Base-by-base conservation (phyloP, 2,329 filamentous ascomycete genomes). In the Penicillium sp. region DNA sequence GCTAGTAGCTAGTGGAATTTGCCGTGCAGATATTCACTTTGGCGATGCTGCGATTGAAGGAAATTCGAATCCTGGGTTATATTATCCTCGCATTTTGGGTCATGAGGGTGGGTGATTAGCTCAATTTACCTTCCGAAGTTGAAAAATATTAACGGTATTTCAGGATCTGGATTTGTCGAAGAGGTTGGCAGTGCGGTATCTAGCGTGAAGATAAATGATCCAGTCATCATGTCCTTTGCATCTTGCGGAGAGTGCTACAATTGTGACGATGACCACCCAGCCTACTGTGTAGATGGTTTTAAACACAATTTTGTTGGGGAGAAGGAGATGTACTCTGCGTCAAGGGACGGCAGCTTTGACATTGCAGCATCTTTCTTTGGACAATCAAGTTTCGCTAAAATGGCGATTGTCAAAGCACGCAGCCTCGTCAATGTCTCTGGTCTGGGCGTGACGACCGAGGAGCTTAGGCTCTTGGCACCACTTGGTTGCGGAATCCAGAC, bases 131-230 rank as follows among this genome's bases (percentile, higher is more conserved):
- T 35, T n/a, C 33, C 16, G 33, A 7, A 35, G 3, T 6, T 1
- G 14, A 11, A 6, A 1, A 5, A 7, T 35, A n/a, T 7, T 35
- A 6, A 35, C 14, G 14, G 1, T 8, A 0, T n/a, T 0, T n/a
- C 33, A 29, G 27, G 27, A 29, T 29, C 33, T 35, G 13, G 11
- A 3, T 7, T 35, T 35, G 27, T 29, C 3, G 27, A 29, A 29
- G 7, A 29, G 2, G 10, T 29, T 29, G 27, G 27, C 2, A 16
- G 33, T n/a, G 33, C 33, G 33, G 33, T 29, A 4, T 10, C 9
- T 8, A 29, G 27, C 27, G 27, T 29, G 27, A 29, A 29, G 10
- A 29, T 29, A 11, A 29, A 29, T 29, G 27, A 29, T 11, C 9
- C 27, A 29, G 27, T 29, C 11, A 29, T 29, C 27, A 29, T 29